Conservation (phyloP, 192 early-diverging fungal species). For the Chytriomyces confervae region DNA sequence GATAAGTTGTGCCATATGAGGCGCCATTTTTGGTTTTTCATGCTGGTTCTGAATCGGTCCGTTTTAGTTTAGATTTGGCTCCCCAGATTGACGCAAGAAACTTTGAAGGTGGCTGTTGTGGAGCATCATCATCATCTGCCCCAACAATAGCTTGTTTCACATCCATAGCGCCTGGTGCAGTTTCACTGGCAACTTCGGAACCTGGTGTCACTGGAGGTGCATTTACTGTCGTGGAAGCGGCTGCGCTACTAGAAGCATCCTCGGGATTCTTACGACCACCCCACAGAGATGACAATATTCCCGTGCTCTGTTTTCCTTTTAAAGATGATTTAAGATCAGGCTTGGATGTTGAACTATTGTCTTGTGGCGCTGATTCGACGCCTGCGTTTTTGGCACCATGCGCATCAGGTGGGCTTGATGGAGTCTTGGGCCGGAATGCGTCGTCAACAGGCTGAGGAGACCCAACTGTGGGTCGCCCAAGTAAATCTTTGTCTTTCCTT, state of each 20-base stretch:
- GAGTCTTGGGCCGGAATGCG: neutral
- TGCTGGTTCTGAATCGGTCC: constrained; percentile 17
- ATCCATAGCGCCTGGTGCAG: neutral
- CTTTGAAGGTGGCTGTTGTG: constrained; percentile 16
- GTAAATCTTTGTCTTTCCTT: neutral
- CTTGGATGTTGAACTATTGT: neutral
- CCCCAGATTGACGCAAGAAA: constrained; percentile 33
- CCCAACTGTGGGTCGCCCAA: neutral
- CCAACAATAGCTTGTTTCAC: constrained; percentile 9
- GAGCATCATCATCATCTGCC: constrained; percentile 25
- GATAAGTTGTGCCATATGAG: too few relatives aligned
- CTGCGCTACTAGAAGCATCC: neutral
- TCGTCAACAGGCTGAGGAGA: neutral
- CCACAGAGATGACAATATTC: constrained; percentile 24
- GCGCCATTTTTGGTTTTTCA: neutral
- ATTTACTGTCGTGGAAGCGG: neutral
- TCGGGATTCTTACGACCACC: constrained; percentile 6
- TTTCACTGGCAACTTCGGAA: neutral
- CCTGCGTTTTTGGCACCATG: neutral
- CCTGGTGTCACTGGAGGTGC: neutral
- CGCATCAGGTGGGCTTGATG: neutral
- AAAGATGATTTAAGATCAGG: constrained; percentile 7
- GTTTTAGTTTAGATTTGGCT: constrained; percentile 23
- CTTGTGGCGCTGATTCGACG: neutral
- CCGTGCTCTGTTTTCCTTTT: constrained; percentile 23